Evolutionary conservation across 768 basidiomycete genomes (phyloP), one percentile per base, ranked within the genome.

Genomic region (Amanita exitialis): DNA sequence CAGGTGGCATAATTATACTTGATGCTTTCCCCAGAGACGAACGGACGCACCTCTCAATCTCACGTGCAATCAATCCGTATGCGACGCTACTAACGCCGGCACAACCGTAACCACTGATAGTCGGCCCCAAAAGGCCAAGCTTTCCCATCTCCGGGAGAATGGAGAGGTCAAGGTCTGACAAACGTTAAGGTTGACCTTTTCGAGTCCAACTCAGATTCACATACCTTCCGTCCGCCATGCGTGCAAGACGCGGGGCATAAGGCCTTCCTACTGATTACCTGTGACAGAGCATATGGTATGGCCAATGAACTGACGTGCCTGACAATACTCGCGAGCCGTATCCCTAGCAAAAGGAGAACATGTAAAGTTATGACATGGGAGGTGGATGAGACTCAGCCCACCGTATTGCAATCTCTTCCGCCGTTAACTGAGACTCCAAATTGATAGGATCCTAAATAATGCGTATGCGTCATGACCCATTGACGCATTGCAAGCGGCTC

Each of bases 71-170:
- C 23, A 98, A 74, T 4, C 95, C 95, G 56, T 97, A 97, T 1
- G 95, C 88, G 9, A 97, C 93, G 58, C 83, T 86, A 58, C 84
- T 88, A 15, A 80, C 83, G 18, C 95, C 94, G 0, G 95, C 94
- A 61, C 95, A 98, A 20, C 89, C 92, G 56, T 96, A 96, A 0
- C 91, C 94, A 53, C 84, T 65, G 56, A 97, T 97, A 0, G 94
- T 98, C 2, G 94, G 83, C 0, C 95, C 95, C 1, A 98, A 73
- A 12, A 97, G 69, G 2, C 95, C 95, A 3, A 97, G 72, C 54
- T 82, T 78, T 4, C 95, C 95, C 94, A 97, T 96, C 64, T 95
- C 90, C 7, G 81, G 79, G 18, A 97, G 71, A 45, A 91, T 81
- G 5, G 73, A 69, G 53, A 73, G 74, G 65, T 93, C 76, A 66